Percentiles rank a stretch among this genome's conserved stretches.
Conservation (phyloP, 441 rosid species). For the Geranium incanum region DNA sequence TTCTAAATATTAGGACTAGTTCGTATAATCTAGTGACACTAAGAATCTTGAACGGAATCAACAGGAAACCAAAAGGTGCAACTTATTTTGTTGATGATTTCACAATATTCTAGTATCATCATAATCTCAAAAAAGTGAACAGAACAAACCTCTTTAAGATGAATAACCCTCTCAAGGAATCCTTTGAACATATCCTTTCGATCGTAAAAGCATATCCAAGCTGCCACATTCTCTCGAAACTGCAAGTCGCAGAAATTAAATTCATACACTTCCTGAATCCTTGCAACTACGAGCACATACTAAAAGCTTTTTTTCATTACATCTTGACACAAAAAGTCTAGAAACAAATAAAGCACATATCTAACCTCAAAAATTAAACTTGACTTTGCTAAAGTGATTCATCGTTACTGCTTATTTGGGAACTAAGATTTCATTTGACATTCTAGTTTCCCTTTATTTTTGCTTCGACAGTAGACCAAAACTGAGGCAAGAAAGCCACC, state of each 20-base stretch:
- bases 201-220: slow-evolving; percentile 94
- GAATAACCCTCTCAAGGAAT: slow-evolving; percentile 75
- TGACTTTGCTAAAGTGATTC: background rate
- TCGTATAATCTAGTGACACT: slow-evolving; percentile 1
- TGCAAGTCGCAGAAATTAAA: slow-evolving; percentile 30
- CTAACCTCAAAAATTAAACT: background rate
- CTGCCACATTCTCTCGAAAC: slow-evolving; percentile 97
- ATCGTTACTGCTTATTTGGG: background rate
- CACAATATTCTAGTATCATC: slow-evolving; percentile 6
- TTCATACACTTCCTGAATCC: slow-evolving; percentile 7
- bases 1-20: background rate
- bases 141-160: slow-evolving; percentile 77
- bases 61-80: background rate
- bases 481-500: too few species aligned
- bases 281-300: background rate
- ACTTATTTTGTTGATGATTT: background rate
- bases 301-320: background rate
- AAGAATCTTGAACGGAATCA: slow-evolving; percentile 6
- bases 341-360: slow-evolving; percentile 3
- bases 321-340: background rate
- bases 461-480: too few species aligned
- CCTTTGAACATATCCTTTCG: slow-evolving; percentile 55
- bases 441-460: background rate
- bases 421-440: background rate
- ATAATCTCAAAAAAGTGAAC: slow-evolving; percentile 19